Evolutionary conservation across 169 alveolate genomes (phyloP).

Genomic region (Plasmodium sp.): DNA sequence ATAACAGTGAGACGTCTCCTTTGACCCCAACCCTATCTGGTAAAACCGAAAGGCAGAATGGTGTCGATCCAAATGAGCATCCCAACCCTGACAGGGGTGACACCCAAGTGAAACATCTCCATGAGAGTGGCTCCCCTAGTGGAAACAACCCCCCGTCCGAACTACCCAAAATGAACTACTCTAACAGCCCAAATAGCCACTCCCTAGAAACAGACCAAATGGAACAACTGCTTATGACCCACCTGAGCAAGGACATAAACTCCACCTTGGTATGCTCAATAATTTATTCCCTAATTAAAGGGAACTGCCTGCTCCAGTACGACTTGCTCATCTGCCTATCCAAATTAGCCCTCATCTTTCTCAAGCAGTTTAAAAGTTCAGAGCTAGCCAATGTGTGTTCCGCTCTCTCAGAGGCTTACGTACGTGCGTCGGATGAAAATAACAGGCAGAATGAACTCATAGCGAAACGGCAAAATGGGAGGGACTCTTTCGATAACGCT

Average conservation of each 20-base stretch:
- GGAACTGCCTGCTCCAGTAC: constrained; percentile 53
- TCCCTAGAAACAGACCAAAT: background rate
- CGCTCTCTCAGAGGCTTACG: constrained; percentile 58
- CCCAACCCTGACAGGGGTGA: background rate
- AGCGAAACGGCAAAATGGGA: background rate
- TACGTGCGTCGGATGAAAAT: constrained; percentile 64
- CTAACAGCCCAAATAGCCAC: background rate
- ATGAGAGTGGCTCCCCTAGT: background rate
- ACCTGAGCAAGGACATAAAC: constrained; percentile 24
- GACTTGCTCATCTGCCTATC: constrained; percentile 45
- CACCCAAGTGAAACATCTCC: background rate
- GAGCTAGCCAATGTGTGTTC: constrained; percentile 58
- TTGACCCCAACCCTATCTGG: background rate
- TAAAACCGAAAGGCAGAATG: background rate
- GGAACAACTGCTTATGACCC: constrained; percentile 6
- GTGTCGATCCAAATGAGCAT: background rate
- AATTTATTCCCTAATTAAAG: constrained; percentile 68
- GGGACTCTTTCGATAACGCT: background rate
- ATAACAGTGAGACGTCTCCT: background rate
- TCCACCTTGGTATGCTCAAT: constrained; percentile 55
- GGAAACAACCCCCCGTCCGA: background rate
- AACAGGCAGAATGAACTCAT: constrained; percentile 31
- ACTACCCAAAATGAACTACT: background rate
- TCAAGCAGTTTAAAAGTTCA: constrained; percentile 27
- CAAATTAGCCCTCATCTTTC: constrained; percentile 48